phyloP scores from a whole-genome alignment of 2,329 filamentous ascomycete genomes.

The Colletotrichum costaricense region DNA sequence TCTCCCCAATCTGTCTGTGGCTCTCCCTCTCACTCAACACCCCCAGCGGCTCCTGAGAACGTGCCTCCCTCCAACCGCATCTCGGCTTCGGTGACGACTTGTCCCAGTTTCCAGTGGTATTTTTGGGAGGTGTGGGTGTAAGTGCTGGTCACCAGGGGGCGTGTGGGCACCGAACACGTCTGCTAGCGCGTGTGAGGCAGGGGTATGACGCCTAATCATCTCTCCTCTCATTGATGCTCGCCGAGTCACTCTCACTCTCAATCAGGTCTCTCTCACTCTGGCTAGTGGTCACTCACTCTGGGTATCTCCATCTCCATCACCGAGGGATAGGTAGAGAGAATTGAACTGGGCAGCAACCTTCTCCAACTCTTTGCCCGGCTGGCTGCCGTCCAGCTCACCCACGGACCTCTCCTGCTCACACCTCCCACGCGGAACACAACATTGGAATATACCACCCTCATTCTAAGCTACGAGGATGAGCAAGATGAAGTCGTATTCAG shows the following conservation, averaged over 20 bases:
- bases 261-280: neutral
- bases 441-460: neutral
- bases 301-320: neutral
- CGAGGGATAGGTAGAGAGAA: neutral
- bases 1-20: neutral
- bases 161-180: constrained; percentile 33
- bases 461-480: neutral
- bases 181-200: constrained; percentile 23
- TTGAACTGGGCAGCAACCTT: neutral
- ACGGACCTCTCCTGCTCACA: neutral
- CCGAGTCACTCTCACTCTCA: constrained; percentile 2
- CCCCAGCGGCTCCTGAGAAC: neutral
- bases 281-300: neutral
- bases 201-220: constrained; percentile 4
- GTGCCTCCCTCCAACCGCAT: neutral
- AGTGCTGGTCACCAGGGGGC: neutral
- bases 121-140: constrained; percentile 5
- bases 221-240: neutral
- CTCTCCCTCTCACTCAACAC: neutral
- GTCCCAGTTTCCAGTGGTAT: constrained; percentile 8
- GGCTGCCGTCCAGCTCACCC: neutral
- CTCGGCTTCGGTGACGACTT: constrained; percentile 25
- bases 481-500: neutral
- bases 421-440: neutral
- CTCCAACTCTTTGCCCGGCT: neutral